Evolutionary conservation across 768 basidiomycete species (phyloP).

Genomic region (Tephrocybe sp.): DNA sequence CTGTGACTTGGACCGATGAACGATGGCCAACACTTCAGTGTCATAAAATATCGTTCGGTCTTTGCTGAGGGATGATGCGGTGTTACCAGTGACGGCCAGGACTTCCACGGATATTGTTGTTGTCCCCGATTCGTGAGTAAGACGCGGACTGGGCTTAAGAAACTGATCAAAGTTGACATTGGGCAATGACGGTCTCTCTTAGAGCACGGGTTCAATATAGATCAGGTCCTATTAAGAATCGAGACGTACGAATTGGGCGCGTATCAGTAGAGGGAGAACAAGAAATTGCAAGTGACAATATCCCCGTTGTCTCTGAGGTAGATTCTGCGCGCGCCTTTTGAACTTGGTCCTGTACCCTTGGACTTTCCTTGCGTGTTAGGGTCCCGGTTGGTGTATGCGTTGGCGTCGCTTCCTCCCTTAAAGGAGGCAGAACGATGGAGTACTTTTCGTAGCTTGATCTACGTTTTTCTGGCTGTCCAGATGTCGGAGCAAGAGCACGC

Average conservation of each 20-base stretch:
- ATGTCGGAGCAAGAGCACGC: slow-evolving; percentile 19
- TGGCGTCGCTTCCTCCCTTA: slow-evolving; percentile 70
- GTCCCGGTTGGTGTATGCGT: slow-evolving; percentile 53
- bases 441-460: slow-evolving; percentile 71
- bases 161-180: slow-evolving; percentile 47
- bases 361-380: slow-evolving; percentile 34
- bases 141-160: slow-evolving; percentile 27
- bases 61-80: slow-evolving; percentile 43
- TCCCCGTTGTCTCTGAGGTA: not conserved
- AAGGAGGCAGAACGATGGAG: slow-evolving; percentile 58
- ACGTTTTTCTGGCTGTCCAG: slow-evolving; percentile 50
- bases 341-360: not conserved
- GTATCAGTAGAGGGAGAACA: not conserved
- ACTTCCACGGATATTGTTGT: slow-evolving; percentile 76
- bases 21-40: slow-evolving; percentile 63
- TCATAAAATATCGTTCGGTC: slow-evolving; percentile 69
- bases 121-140: slow-evolving; percentile 28
- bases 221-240: no score
- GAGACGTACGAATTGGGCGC: not conserved
- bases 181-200: slow-evolving; percentile 46
- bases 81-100: slow-evolving; percentile 54
- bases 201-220: not conserved
- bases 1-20: slow-evolving; percentile 68
- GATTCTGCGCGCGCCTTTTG: not conserved
- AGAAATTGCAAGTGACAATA: slow-evolving; percentile 3